Percentiles rank a stretch among this genome's conserved stretches.
These are phyloP conservation scores for Trichoderma harzianum DNA, from an alignment of 2,329 filamentous ascomycete species.

Conservation along the genomic window DNA sequence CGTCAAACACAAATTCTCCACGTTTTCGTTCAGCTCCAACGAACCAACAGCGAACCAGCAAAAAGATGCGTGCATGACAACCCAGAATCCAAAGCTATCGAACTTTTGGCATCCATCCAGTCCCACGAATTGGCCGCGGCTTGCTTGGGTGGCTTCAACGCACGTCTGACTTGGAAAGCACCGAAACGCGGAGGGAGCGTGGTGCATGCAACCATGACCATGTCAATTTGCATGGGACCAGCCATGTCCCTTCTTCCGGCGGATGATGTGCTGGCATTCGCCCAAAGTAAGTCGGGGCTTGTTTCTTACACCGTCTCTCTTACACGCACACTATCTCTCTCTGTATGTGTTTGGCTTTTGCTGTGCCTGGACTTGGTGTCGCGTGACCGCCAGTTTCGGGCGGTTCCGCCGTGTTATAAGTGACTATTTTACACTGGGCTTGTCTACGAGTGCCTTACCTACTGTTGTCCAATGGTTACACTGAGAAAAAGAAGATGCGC, in stretches of 20 bases:
- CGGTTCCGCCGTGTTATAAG: neutral
- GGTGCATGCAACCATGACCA: neutral
- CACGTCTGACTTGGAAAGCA: neutral
- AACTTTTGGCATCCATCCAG: neutral
- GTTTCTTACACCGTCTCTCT: neutral
- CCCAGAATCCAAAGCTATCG: no score
- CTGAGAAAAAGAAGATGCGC: neutral
- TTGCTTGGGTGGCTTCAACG: neutral
- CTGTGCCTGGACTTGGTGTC: neutral
- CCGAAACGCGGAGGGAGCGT: neutral
- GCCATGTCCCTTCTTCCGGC: neutral
- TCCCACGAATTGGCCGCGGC: neutral
- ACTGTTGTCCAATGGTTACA: neutral
- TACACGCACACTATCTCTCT: neutral
- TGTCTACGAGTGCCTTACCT: no score
- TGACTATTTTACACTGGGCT: neutral
- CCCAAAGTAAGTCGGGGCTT: neutral
- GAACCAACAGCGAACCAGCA: neutral
- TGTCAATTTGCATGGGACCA: neutral
- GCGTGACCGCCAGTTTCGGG: neutral
- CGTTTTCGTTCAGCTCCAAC: neutral
- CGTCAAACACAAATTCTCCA: neutral
- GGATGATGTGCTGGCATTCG: neutral
- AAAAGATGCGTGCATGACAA: neutral
- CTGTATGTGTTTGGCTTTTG: neutral